A percentile compares a stretch with the other conserved stretches of the same genome.
Conservation (phyloP, 345 rosid genomes). For the Corchorus olitorius region DNA sequence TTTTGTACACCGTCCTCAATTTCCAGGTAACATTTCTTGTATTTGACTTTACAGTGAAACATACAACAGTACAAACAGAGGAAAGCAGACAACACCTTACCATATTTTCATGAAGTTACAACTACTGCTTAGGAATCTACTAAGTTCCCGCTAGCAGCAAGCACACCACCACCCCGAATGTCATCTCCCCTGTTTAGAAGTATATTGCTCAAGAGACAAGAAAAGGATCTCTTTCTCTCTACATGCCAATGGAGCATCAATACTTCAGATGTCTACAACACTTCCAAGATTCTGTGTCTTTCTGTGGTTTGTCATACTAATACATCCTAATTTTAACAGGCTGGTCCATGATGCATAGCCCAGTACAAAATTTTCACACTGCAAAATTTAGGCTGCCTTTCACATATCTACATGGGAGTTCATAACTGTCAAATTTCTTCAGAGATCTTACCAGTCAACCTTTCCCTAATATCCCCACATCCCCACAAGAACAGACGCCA, state of each 20-base stretch:
- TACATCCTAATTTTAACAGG: background rate
- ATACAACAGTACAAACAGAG: background rate
- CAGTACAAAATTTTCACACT: background rate
- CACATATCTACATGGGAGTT: background rate
- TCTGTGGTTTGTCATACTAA: background rate
- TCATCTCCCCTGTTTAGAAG: background rate
- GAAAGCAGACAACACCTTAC: background rate
- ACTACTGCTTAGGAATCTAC: background rate
- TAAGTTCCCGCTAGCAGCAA: background rate
- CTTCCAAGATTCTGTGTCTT: conserved; percentile 8
- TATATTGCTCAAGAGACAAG: background rate
- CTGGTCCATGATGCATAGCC: background rate
- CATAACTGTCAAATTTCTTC: background rate
- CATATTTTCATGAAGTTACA: background rate
- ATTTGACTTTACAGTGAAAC: conserved; percentile 1
- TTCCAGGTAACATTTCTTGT: background rate
- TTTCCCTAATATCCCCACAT: conserved; percentile 46
- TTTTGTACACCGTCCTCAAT: background rate
- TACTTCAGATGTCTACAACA: background rate
- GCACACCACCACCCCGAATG: background rate
- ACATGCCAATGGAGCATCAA: conserved; percentile 1
- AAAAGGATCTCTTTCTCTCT: conserved; percentile 1
- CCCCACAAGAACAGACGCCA: conserved; percentile 83
- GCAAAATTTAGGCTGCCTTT: conserved; percentile 15
- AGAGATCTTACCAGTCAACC: conserved; percentile 13